A percentile compares a stretch with the other conserved stretches of the same genome.
These are phyloP conservation scores for Bipolaris victoriae DNA, from an alignment of 2,329 filamentous ascomycete species.

Conservation along the genomic window DNA sequence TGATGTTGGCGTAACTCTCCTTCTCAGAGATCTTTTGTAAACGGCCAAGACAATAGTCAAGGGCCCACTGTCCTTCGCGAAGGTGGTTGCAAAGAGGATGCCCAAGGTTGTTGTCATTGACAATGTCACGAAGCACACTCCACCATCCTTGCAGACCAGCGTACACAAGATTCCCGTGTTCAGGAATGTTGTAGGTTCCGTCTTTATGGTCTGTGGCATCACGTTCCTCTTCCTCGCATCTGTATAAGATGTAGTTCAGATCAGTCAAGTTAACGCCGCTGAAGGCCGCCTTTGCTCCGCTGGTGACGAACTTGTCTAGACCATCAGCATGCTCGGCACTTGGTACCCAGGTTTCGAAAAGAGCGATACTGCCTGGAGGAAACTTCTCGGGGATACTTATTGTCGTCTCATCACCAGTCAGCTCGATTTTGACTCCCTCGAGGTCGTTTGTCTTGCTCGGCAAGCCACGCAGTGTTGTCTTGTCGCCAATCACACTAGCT, in stretches of 20 bases:
- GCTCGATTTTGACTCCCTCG: slow-evolving; percentile 74
- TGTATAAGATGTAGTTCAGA: slow-evolving; percentile 89
- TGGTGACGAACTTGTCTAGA: slow-evolving; percentile 84
- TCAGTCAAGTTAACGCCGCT: slow-evolving; percentile 75
- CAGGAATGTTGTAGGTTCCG: slow-evolving; percentile 88
- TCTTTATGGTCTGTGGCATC: slow-evolving; percentile 80
- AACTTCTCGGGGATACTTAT: slow-evolving; percentile 84
- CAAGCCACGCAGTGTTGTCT: slow-evolving; percentile 76
- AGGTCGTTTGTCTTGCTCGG: slow-evolving; percentile 80
- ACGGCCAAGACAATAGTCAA: slow-evolving; percentile 84
- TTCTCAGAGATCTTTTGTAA: slow-evolving; percentile 74
- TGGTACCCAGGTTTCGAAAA: slow-evolving; percentile 97
- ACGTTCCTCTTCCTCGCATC: slow-evolving; percentile 86
- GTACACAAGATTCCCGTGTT: slow-evolving; percentile 84
- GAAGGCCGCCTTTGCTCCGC: slow-evolving; percentile 80
- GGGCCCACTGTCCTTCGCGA: slow-evolving; percentile 86
- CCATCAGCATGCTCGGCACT: slow-evolving; percentile 82
- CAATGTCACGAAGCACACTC: slow-evolving; percentile 85
- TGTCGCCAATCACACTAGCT: slow-evolving; percentile 69
- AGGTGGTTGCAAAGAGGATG: slow-evolving; percentile 94
- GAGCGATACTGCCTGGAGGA: slow-evolving; percentile 88
- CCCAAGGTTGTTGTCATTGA: slow-evolving; percentile 86
- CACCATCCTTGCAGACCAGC: slow-evolving; percentile 99
- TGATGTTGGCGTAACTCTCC: slow-evolving; percentile 66
- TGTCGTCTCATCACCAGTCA: slow-evolving; percentile 73